Conservation (phyloP, 768 basidiomycete species). For the Pleurotus cornucopiae region DNA sequence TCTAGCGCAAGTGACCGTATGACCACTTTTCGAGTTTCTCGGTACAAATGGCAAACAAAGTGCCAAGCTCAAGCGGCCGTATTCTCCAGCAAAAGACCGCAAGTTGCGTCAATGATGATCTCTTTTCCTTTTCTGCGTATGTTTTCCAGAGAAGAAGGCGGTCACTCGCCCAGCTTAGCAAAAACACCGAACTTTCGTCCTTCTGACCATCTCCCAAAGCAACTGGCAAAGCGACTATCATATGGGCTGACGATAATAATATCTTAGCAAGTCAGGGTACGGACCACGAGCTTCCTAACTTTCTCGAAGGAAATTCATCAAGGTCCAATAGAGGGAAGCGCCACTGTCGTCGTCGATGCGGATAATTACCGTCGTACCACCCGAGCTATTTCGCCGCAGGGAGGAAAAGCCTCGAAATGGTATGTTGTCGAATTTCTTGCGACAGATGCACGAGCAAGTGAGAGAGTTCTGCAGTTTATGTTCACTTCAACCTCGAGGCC, state of each 20-base stretch:
- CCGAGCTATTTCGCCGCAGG: too few species aligned
- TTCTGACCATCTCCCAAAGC: neutral
- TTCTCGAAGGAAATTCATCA: too few species aligned
- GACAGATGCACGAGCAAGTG: neutral
- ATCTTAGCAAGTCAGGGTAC: neutral
- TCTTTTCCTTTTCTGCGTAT: too few species aligned
- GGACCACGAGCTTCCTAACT: too few species aligned
- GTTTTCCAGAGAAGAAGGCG: too few species aligned
- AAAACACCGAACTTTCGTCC: conserved; percentile 1
- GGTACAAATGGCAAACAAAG: too few species aligned
- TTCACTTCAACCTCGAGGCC: neutral
- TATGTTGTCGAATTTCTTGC: too few species aligned
- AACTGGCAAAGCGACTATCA: neutral
- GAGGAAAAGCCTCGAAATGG: too few species aligned
- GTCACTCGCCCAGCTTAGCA: neutral
- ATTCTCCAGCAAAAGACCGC: neutral
- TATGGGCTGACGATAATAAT: neutral
- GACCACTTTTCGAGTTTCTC: too few species aligned
- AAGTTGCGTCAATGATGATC: too few species aligned
- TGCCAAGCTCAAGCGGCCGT: too few species aligned
- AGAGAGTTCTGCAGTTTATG: neutral
- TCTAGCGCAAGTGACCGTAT: too few species aligned
- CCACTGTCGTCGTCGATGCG: neutral
- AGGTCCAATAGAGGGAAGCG: neutral
- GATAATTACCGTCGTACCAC: neutral